Percentiles rank a stretch among this genome's conserved stretches.
phyloP scores from a whole-genome alignment of 176 grass and related monocot species.

The Alopecurus myosuroides region DNA sequence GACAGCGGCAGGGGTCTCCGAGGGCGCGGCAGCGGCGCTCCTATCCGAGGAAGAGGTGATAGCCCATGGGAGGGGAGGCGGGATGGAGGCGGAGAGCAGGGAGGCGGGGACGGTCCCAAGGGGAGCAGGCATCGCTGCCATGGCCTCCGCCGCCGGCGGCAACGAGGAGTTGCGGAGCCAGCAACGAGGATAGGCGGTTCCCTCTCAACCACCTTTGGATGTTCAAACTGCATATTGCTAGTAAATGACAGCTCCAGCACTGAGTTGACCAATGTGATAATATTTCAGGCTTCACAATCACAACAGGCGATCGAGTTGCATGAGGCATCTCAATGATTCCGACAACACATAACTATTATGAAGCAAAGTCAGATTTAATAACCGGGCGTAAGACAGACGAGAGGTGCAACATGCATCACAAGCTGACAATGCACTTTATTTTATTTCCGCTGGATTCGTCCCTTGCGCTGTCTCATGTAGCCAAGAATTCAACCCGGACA shows the following conservation, averaged over 20 bases:
- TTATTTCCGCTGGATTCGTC: slow-evolving; percentile 19
- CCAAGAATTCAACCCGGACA: slow-evolving; percentile 16
- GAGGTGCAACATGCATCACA: neutral
- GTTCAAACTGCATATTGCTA: neutral
- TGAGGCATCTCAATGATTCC: neutral
- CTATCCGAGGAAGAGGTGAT: no score
- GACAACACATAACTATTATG: neutral
- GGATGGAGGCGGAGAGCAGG: no score
- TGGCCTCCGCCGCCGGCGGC: no score
- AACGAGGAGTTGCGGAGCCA: no score
- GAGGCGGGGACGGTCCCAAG: no score
- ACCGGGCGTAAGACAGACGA: neutral
- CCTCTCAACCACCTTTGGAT: neutral
- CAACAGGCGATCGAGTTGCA: neutral
- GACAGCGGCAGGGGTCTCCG: no score
- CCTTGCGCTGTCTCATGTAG: neutral
- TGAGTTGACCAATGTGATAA: neutral
- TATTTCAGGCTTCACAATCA: neutral
- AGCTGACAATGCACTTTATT: neutral
- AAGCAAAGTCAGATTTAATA: slow-evolving; percentile 19
- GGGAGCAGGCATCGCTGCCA: no score
- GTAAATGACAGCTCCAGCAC: neutral
- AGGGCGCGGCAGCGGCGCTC: no score
- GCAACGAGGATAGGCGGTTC: no score
- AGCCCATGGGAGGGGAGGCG: no score